Percentiles rank a stretch among this genome's conserved stretches.
These are phyloP conservation scores for Plasmodium coatneyi DNA, from an alignment of 169 alveolate species.

Conservation along the genomic window DNA sequence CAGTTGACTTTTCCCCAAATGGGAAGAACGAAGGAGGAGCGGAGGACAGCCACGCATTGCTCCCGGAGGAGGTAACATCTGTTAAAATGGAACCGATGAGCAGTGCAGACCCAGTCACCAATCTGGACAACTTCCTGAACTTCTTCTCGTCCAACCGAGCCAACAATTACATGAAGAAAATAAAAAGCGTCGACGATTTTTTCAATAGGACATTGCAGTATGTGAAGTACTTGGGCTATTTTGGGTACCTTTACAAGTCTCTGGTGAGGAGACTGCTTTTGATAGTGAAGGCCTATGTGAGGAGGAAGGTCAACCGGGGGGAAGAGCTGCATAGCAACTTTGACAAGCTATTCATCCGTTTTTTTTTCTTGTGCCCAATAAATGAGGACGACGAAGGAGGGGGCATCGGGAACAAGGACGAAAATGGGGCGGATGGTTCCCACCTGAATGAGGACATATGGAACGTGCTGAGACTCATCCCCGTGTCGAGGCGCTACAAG, in stretches of 20 bases:
- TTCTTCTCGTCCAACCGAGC: neutral
- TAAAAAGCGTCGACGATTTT: conserved; percentile 21
- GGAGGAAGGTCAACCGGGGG: neutral
- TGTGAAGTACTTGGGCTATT: conserved; percentile 35
- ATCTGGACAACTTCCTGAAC: neutral
- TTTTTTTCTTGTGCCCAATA: conserved; percentile 9
- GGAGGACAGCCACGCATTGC: neutral
- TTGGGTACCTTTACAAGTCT: conserved; percentile 13
- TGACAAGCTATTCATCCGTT: conserved; percentile 12
- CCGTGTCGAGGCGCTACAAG: conserved; percentile 41
- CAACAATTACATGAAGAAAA: conserved; percentile 18
- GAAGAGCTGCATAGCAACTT: conserved; percentile 12
- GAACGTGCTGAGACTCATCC: conserved; percentile 21
- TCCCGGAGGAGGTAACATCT: neutral
- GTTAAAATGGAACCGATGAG: neutral
- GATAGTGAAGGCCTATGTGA: conserved; percentile 1
- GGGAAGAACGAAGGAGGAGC: neutral
- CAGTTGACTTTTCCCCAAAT: neutral
- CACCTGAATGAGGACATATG: conserved; percentile 12
- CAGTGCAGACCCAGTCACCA: neutral
- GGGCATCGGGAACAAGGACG: neutral
- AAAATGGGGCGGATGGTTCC: neutral
- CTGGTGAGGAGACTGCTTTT: neutral
- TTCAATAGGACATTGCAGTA: neutral
- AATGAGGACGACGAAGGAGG: conserved; percentile 21